Conservation (phyloP, 208 protist genomes). For the Strigomonas galati region DNA sequence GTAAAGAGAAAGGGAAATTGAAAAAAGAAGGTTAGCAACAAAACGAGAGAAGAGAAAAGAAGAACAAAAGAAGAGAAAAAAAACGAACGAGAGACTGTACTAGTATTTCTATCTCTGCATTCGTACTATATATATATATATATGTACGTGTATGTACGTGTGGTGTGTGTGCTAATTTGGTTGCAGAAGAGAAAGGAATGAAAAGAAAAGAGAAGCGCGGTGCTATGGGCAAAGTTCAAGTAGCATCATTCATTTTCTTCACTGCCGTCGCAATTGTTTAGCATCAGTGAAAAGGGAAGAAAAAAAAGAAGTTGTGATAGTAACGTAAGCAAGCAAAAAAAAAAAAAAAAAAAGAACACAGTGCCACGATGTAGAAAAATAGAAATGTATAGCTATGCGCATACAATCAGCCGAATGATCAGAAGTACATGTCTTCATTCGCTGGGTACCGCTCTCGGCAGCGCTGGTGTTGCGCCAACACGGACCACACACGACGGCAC, state of each 20-base stretch:
- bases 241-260: conserved; percentile 9
- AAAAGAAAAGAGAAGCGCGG: conserved; percentile 15
- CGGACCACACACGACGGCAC: conserved; percentile 28
- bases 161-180: conserved; percentile 2
- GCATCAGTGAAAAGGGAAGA: conserved; percentile 4
- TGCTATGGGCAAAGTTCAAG: not conserved
- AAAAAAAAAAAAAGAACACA: conserved; percentile 5
- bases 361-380: conserved; percentile 5
- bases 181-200: conserved; percentile 15
- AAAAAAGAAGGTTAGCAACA: not conserved
- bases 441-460: conserved; percentile 15
- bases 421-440: not conserved
- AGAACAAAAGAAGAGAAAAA: not conserved
- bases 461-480: conserved; percentile 25
- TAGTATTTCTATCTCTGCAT: not conserved
- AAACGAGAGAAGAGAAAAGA: not conserved
- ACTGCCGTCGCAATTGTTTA: not conserved
- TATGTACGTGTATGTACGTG: not conserved
- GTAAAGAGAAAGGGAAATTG: not conserved
- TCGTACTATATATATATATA: not conserved
- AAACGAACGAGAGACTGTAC: not conserved
- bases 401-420: not conserved
- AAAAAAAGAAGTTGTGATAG: not conserved
- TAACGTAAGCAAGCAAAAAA: not conserved
- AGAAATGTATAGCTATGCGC: conserved; percentile 5